These are phyloP conservation scores for Pinus taeda DNA, from an alignment of 75 land plant species.

Conservation along the genomic window DNA sequence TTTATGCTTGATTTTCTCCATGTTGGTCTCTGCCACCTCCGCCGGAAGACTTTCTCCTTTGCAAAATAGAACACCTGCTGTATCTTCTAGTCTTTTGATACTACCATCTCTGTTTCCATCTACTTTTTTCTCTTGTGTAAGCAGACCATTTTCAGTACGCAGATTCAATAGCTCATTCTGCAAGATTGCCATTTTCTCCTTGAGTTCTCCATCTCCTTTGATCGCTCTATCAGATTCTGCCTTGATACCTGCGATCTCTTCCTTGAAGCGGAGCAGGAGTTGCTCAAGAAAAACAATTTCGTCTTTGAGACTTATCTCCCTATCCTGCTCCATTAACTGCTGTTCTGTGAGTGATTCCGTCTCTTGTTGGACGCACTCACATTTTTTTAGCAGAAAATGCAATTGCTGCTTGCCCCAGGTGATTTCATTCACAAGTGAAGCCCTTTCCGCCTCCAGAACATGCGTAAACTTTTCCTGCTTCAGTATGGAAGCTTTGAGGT, in stretches of 20 bases:
- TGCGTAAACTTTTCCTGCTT: background rate
- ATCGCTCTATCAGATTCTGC: background rate
- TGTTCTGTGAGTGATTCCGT: background rate
- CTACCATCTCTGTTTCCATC: background rate
- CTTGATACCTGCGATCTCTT: background rate
- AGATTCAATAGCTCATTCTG: background rate
- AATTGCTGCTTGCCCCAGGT: background rate
- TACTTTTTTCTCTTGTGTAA: background rate
- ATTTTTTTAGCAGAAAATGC: background rate
- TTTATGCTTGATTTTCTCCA: background rate
- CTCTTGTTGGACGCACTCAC: slow-evolving; percentile 4
- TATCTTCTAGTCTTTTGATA: background rate
- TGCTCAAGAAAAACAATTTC: background rate
- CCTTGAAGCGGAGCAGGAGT: background rate
- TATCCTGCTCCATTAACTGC: background rate
- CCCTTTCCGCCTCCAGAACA: background rate
- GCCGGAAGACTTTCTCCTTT: background rate
- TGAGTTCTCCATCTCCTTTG: background rate
- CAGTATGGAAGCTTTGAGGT: background rate
- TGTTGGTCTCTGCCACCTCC: background rate
- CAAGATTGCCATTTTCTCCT: background rate
- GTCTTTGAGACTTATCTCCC: background rate
- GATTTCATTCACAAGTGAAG: background rate
- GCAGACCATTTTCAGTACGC: background rate
- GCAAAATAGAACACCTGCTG: background rate